Evolutionary conservation across 306 rosid genomes (phyloP).

Genomic region (Arachis stenosperma): DNA sequence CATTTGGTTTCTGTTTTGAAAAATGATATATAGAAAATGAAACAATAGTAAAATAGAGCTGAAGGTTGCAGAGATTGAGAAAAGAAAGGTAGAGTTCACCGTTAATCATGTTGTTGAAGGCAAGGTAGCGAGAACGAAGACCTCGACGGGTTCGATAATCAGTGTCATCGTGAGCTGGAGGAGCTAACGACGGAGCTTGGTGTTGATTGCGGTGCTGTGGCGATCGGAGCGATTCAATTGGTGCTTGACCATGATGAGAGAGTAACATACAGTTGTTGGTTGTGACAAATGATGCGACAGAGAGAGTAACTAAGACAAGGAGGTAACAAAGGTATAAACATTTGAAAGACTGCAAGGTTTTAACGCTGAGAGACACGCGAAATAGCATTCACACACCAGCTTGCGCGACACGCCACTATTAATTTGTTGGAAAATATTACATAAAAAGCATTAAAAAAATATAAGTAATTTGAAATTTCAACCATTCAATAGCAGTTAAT

Average conservation of each 20-base stretch:
- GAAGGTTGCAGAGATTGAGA: background rate
- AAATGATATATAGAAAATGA: too few relatives aligned
- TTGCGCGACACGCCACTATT: too few relatives aligned
- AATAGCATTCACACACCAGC: too few relatives aligned
- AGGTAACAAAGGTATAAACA: too few relatives aligned
- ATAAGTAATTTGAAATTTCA: too few relatives aligned
- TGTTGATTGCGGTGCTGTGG: background rate
- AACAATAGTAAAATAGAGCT: too few relatives aligned
- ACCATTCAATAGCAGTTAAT: too few relatives aligned
- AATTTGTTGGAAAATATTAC: too few relatives aligned
- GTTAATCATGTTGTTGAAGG: conserved; percentile 35
- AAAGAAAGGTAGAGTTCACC: conserved; percentile 28
- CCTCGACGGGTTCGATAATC: conserved; percentile 32
- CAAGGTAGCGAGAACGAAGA: conserved; percentile 47
- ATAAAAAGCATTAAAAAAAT: too few relatives aligned
- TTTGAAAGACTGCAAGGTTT: background rate
- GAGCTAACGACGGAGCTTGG: background rate
- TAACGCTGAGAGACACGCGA: background rate
- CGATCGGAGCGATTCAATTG: background rate
- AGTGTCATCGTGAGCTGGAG: background rate
- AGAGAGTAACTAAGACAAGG: too few relatives aligned
- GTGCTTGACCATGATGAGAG: conserved; percentile 22
- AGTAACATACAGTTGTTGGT: background rate
- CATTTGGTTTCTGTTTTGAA: too few relatives aligned
- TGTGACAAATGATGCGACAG: background rate